These are phyloP conservation scores for Isatis lusitanica DNA, from an alignment of 441 rosid species.

Conservation along the genomic window DNA sequence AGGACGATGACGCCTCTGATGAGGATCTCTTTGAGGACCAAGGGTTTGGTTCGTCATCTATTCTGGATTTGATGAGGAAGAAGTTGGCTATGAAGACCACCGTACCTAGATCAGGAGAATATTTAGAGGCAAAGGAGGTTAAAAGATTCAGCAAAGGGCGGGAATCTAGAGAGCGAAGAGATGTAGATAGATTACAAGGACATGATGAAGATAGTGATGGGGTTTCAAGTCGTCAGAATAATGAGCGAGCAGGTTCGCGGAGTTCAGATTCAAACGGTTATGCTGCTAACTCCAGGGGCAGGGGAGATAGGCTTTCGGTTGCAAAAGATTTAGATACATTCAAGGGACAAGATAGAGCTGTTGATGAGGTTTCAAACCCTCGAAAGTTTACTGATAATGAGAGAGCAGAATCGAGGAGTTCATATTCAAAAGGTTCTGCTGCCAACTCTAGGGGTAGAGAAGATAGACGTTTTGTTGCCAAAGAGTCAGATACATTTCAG, in stretches of 20 bases:
- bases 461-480: conserved; percentile 39
- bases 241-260: conserved; percentile 29
- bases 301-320: conserved; percentile 45
- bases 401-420: conserved; percentile 29
- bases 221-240: conserved; percentile 16
- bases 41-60: conserved; percentile 33
- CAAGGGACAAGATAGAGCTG: not conserved
- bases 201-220: conserved; percentile 10
- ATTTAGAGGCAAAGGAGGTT: conserved; percentile 23
- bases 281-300: conserved; percentile 51
- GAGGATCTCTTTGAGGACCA: conserved; percentile 12
- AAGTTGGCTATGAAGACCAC: conserved; percentile 33
- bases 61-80: conserved; percentile 32
- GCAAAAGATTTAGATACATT: conserved; percentile 8
- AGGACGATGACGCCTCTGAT: conserved; percentile 10
- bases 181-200: conserved; percentile 1
- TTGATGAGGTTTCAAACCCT: conserved; percentile 17
- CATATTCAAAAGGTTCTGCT: conserved; percentile 39
- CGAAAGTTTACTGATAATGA: conserved; percentile 33
- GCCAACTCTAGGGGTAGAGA: conserved; percentile 63
- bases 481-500: conserved; percentile 17
- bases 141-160: conserved; percentile 10
- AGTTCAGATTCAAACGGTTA: conserved; percentile 36
- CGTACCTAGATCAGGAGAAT: conserved; percentile 23
- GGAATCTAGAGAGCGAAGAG: conserved; percentile 31